Base-by-base conservation (phyloP, 108 stramenopile genomes). In the Thalassiosira profunda region DNA sequence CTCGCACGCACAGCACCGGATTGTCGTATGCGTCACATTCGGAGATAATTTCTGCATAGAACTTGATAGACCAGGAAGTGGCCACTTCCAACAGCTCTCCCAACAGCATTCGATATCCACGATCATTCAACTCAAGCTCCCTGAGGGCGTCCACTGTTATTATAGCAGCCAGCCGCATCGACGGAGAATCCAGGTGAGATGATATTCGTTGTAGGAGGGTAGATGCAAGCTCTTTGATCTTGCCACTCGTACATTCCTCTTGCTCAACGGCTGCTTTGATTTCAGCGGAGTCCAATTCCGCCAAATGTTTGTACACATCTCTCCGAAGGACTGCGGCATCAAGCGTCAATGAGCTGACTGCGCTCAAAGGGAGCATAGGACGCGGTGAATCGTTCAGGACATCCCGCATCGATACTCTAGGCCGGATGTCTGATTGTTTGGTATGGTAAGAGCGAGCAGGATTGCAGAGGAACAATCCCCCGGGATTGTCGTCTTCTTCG, bases 31-130 rank as follows among this genome's bases (percentile, higher is more conserved):
- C 30, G 46, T 51, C 48, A 33, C 67, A 58, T 51, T 77, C 67
- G 0, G 76, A 69, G 17, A 77, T 63, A 58, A 77, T 70, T 12
- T 77, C 76, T 14, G 76, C 62, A 46, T 64, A 70, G 14, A 77
- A 58, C 58, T 56, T 54, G 2, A 76, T 28, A 20, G 24, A 21
- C n/a, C n/a, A n/a, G n/a, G n/a, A n/a, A n/a, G n/a, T n/a, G n/a
- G n/a, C n/a, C n/a, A n/a, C n/a, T n/a, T n/a, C n/a, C 37, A 58
- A 48, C 21, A 59, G 36, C 18, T 49, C 49, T 17, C 53, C 40
- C 6, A 70, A 40, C 29, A 59, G 30, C n/a, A 18, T 55, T 9
- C 53, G n/a, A 28, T 49, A 59, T 42, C 37, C 37, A 15, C 25
- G 17, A 47, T 70, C 48, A 34, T 59, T 41, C 12, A 60, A 10